Base-by-base conservation (phyloP, 176 grass and related monocot genomes). In the Puya raimondii region DNA sequence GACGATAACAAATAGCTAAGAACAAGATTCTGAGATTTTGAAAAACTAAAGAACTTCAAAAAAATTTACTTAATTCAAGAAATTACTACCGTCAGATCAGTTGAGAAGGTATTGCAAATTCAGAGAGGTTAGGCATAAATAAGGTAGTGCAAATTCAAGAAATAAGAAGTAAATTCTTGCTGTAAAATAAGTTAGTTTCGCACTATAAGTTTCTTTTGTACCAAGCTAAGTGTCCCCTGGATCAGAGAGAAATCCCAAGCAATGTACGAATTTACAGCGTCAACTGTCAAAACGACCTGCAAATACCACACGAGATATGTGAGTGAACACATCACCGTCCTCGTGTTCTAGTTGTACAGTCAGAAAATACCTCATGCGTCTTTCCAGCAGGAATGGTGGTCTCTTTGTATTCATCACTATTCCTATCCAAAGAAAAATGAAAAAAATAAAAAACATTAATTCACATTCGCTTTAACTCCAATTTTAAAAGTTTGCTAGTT, bases 161-260 rank as follows among this genome's bases (percentile, higher is more conserved):
- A 42, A 42, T 42, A 7, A 42, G 4, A 42, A 42, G 33, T 6
- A 42, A 42, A 42, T 42, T 42, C 33, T 42, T 42, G 33, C 33
- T 42, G 33, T 42, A 42, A 42, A 42, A 42, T 42, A 42, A 5
- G 33, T 42, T 42, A 42, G 33, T 42, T 42, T 42, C 33, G 4
- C 33, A 42, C 33, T 42, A 42, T 42, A 1, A 42, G 33, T 42
- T 42, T 42, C 33, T 42, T 42, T 42, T 42, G 33, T 72, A 88
- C 67, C 72, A 90, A 77, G 70, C 54, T 99, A 69, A 99, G 72
- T 23, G 95, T 82, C 51, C 95, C 89, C 84, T 99, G 95, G 78
- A 85, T 77, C 76, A 99, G 82, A 56, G 69, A 88, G 80, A 99
- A 99, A 66, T 99, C 95, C 95, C 95, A 99, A 67, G 95, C 95